Base-by-base conservation (phyloP, 2,329 filamentous ascomycete species). In the Dothidotthia symphoricarpi region DNA sequence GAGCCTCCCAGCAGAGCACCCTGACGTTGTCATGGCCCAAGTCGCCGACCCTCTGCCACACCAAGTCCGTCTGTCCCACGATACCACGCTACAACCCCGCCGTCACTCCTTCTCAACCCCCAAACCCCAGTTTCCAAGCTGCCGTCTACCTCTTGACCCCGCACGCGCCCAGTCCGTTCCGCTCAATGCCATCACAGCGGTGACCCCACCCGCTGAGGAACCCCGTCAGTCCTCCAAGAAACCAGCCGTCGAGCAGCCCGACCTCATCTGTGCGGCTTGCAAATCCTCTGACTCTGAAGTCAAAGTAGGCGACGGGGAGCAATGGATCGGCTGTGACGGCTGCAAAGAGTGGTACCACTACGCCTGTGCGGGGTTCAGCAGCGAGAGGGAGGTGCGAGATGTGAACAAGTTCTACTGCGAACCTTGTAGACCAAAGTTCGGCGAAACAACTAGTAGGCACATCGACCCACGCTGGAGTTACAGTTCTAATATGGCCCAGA, bases 281-380 rank as follows among this genome's bases (percentile, higher is more conserved):
- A 72, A 76, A 27, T 72, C 76, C 38, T 69, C 75, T 24, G 71
- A 78, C 30, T 73, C 78, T 14, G 72, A 75, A 34, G 71, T 74
- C 24, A 62, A 69, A 15, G 72, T 73, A 24, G 71, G 69, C 9
- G 77, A 80, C 36, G 69, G 73, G 41, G 76, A 82, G 47, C 72
- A 77, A 37, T 85, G 82, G 82, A 82, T 85, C 45, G 77, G 76
- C 28, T 85, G 82, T 57, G 81, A 85, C 60, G 81, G 79, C 16
- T 85, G 82, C 65, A 81, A 83, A 55, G 73, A 73, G 39, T 85
- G 82, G 82, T 83, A 80, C 55, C 82, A 85, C 64, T 80, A 80
- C 43, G 75, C 79, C 36, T 85, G 82, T 58, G 81, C 81, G 33
- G 81, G 80, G 3, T 82, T 85, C 63, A 79, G 77, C 57, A 82